Conservation (phyloP, 1,284 basidiomycete genomes). For the Amylostereum areolatum region DNA sequence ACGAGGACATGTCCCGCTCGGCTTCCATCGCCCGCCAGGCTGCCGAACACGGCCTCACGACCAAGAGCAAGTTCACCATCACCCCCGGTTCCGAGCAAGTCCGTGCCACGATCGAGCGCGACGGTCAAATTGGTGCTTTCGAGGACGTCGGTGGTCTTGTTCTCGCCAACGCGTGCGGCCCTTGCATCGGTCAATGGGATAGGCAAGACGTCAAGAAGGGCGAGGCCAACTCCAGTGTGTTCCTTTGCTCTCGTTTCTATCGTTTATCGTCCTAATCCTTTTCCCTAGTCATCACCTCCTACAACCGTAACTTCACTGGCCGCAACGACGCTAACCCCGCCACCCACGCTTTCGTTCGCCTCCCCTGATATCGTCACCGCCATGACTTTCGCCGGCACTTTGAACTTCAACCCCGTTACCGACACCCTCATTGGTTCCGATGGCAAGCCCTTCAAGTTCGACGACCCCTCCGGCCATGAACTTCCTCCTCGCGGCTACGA, state of each 20-base stretch:
- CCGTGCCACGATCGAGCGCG: conserved; percentile 94
- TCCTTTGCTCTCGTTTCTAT: neutral
- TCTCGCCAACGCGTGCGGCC: conserved; percentile 97
- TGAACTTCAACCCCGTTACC: conserved; percentile 96
- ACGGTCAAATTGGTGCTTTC: conserved; percentile 88
- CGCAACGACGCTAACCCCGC: conserved; percentile 99
- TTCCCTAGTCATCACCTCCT: conserved; percentile 85
- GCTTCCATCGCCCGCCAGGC: conserved; percentile 93
- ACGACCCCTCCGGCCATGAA: conserved; percentile 83
- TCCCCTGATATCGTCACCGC: conserved; percentile 98
- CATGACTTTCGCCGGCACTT: conserved; percentile 89
- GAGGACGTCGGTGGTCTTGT: conserved; percentile 89
- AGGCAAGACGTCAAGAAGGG: conserved; percentile 96
- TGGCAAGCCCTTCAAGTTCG: conserved; percentile 98
- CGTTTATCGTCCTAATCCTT: conserved; percentile 2
- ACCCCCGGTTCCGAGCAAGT: conserved; percentile 99
- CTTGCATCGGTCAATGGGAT: conserved; percentile 99
- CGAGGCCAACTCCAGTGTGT: conserved; percentile 83
- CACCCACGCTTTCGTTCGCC: conserved; percentile 98
- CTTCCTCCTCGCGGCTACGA: conserved; percentile 95
- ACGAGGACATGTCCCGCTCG: conserved; percentile 99
- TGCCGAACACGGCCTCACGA: conserved; percentile 76
- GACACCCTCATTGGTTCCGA: conserved; percentile 87
- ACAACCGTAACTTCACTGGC: conserved; percentile 99
- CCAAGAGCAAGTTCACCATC: conserved; percentile 95